A percentile compares a stretch with the other conserved stretches of the same genome.
Conservation (phyloP, 75 land plant species). For the Larix kaempferi region DNA sequence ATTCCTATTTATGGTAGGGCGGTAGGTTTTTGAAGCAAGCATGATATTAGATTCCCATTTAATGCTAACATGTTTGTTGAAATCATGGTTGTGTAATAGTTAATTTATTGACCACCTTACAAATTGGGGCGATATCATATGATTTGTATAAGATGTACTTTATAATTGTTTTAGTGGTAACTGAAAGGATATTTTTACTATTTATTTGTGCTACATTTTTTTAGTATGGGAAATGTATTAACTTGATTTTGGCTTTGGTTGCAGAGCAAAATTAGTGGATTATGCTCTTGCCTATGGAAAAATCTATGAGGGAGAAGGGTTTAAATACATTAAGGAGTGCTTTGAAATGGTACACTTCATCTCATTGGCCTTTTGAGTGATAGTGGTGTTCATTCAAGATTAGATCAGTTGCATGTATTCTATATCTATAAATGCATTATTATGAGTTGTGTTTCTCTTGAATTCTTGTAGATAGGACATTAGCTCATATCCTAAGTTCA, state of each 20-base stretch:
- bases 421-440: background rate
- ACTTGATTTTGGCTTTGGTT: background rate
- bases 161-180: background rate
- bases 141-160: background rate
- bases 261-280: slow-evolving; percentile 94
- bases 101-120: background rate
- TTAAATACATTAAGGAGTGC: slow-evolving; percentile 73
- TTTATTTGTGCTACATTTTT: background rate
- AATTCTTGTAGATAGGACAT: background rate
- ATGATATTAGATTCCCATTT: background rate
- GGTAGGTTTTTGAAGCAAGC: background rate
- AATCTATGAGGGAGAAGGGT: slow-evolving; percentile 84
- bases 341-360: slow-evolving; percentile 83
- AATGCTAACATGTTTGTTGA: background rate
- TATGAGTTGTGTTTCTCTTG: background rate
- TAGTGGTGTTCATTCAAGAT: slow-evolving; percentile 95
- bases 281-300: slow-evolving; percentile 81
- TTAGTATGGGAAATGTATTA: background rate
- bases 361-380: slow-evolving; percentile 95
- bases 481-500: background rate
- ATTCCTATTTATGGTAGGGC: background rate
- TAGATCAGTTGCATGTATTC: slow-evolving; percentile 83
- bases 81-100: background rate
- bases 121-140: background rate
- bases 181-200: background rate